Evolutionary conservation across 1,139 yeast species (phyloP), one percentile per base, ranked within the genome.

Genomic region (Suhomyces kunorum): DNA sequence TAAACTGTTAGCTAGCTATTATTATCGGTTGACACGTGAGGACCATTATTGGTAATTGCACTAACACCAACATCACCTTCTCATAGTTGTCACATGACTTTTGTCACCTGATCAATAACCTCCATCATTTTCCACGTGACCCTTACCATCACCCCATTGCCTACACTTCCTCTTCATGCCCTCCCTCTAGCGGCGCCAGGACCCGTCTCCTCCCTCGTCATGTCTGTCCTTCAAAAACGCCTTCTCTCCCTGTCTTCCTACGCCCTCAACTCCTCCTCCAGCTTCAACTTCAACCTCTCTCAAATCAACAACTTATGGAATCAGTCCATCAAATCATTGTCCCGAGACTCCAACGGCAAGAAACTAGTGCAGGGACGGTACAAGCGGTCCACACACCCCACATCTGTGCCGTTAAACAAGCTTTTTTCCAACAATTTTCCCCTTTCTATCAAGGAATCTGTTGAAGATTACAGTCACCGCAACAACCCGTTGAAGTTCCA

Each of bases 401-500:
- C 83, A 0, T 82, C 86, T 3, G 73, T 80, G 0, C 87, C 87
- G 0, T 49, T 81, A 4, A 63, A 68, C 17, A 74, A 74, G 53
- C 59, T 81, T 11, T 65, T 80, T 31, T 54, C 77, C 4, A 74
- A 68, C 40, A 66, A 68, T 34, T 85, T 85, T 54, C 94, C 92
- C 0, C 62, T 83, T 8, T 59, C 78, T 7, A 44, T 79, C 0
- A 51, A 54, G 8, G 77, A 80, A 35, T 81, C 87, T 8, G 50
- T 76, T 18, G 55, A 58, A 11, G 85, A 84, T 56, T 84, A 68
- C 51, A 50, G 58, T 8, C 49, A 46, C 20, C 59, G 82, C 32
- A 53, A 68, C 19, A 58, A 71, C 34, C 64, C 80, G 1, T 65
- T 68, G 27, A 55, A 59, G 36, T 71, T 79, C 41, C 90, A 85